Percentiles rank a stretch among this genome's conserved stretches.
phyloP scores from a whole-genome alignment of 1,284 basidiomycete species.

The Leccinum laetum region DNA sequence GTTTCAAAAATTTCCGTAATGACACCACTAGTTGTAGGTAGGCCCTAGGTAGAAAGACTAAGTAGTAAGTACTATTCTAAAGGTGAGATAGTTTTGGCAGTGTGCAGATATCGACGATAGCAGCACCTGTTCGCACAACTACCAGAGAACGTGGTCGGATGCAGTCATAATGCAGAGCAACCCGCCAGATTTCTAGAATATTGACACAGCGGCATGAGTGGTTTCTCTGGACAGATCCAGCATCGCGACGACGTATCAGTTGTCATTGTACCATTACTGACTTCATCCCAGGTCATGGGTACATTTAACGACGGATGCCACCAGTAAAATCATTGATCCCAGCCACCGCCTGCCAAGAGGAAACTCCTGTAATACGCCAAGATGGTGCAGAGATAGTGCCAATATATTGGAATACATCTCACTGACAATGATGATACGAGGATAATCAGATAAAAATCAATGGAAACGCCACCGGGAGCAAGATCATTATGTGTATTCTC shows the following conservation, averaged over 20 bases:
- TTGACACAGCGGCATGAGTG: conserved; percentile 4
- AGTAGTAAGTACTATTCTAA: too few species aligned
- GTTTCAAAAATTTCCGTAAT: conserved; percentile 31
- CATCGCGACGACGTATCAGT: conserved; percentile 4
- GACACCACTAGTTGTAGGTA: neutral
- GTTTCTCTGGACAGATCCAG: conserved; percentile 8
- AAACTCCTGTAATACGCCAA: neutral
- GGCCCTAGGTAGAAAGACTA: too few species aligned
- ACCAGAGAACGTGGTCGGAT: neutral
- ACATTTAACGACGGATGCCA: neutral
- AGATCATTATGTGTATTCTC: neutral
- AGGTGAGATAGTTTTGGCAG: too few species aligned
- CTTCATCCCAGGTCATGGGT: conserved; percentile 3
- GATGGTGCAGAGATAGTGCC: neutral
- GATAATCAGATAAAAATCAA: neutral
- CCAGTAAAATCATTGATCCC: neutral
- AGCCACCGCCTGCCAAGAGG: neutral
- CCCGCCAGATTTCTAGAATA: neutral
- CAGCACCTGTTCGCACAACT: neutral
- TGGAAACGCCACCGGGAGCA: neutral
- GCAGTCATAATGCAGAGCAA: neutral
- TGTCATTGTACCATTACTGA: neutral
- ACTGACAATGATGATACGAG: neutral
- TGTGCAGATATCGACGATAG: too few species aligned
- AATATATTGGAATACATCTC: neutral